Conservation (phyloP, 106 monocot genomes). For the Platanthera zijinensis region DNA sequence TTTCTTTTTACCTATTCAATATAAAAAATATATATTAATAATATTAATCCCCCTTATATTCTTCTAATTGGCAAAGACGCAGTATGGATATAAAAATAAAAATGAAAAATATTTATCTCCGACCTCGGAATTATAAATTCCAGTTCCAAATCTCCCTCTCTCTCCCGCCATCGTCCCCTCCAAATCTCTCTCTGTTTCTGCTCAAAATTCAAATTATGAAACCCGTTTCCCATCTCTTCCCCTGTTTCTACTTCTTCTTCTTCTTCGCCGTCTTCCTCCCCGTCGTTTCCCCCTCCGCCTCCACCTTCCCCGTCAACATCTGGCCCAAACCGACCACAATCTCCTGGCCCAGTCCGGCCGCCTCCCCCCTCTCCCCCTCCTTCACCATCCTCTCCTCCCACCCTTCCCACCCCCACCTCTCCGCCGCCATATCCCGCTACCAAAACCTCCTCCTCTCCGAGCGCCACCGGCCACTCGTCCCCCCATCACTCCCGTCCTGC, state of each 20-base stretch:
- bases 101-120: no score
- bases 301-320: neutral
- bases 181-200: no score
- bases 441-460: constrained; percentile 33
- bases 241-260: neutral
- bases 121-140: no score
- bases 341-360: neutral
- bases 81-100: no score
- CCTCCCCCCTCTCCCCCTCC: constrained; percentile 35
- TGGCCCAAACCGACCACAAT: neutral
- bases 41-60: no score
- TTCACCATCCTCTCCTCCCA: constrained; percentile 35
- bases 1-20: no score
- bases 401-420: constrained; percentile 27
- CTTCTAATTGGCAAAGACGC: no score
- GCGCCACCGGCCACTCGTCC: constrained; percentile 40
- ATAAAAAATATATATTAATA: no score
- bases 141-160: no score
- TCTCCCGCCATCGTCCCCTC: no score
- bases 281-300: neutral
- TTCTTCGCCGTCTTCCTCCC: neutral
- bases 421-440: constrained; percentile 36
- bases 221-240: neutral
- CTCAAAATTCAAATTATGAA: neutral
- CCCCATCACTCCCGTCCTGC: constrained; percentile 12